These are phyloP conservation scores for Saccharomyces hybrid DNA, from an alignment of 1,139 yeast species.

Conservation along the genomic window DNA sequence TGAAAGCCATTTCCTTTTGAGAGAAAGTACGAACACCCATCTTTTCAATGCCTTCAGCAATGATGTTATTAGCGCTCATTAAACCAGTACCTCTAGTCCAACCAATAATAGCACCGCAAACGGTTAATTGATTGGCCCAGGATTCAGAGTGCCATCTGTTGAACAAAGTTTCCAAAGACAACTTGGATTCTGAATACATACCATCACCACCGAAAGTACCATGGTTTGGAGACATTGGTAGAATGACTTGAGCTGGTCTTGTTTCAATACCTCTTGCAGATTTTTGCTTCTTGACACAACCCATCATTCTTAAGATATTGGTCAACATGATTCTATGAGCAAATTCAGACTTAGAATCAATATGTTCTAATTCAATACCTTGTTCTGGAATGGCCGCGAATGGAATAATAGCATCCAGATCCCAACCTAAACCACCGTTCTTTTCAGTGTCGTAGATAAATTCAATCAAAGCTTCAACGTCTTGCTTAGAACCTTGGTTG, in stretches of 20 bases:
- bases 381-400: slow-evolving; percentile 99
- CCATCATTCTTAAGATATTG: slow-evolving; percentile 84
- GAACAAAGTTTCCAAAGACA: slow-evolving; percentile 89
- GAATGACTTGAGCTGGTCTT: slow-evolving; percentile 94
- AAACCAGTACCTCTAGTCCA: slow-evolving; percentile 99
- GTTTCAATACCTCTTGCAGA: slow-evolving; percentile 69
- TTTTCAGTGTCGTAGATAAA: slow-evolving; percentile 76
- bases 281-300: slow-evolving; percentile 82
- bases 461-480: slow-evolving; percentile 76
- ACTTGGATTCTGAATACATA: slow-evolving; percentile 93
- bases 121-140: slow-evolving; percentile 89
- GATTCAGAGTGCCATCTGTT: slow-evolving; percentile 99
- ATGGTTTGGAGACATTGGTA: slow-evolving; percentile 97
- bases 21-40: slow-evolving; percentile 96
- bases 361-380: slow-evolving; percentile 88
- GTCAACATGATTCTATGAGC: slow-evolving; percentile 99
- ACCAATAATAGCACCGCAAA: slow-evolving; percentile 97
- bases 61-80: slow-evolving; percentile 93
- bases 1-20: slow-evolving; percentile 98
- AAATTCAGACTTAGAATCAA: slow-evolving; percentile 91
- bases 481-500: slow-evolving; percentile 95
- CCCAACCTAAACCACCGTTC: slow-evolving; percentile 96
- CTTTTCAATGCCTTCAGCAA: slow-evolving; percentile 95
- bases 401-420: slow-evolving; percentile 90
- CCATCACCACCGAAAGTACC: slow-evolving; percentile 99